Conservation (phyloP, 208 protist genomes). For the Leishmania tarentolae region DNA sequence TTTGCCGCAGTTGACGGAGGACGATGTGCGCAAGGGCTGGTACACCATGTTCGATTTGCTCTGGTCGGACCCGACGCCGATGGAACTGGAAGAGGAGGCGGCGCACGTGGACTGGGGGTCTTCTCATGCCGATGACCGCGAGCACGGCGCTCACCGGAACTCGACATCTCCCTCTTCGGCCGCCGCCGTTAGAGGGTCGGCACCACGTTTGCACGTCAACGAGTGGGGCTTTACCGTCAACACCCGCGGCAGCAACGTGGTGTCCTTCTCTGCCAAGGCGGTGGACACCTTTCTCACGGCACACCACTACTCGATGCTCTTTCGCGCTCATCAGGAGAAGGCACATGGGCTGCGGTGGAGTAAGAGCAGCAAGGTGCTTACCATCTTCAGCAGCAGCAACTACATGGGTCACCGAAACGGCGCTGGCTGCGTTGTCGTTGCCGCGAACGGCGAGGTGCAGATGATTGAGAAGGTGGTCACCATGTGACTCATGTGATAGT, state of each 20-base stretch:
- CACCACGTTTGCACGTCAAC: constrained; percentile 36
- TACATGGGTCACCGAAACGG: constrained; percentile 82
- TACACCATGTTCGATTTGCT: constrained; percentile 71
- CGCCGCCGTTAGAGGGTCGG: not conserved
- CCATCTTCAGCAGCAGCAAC: constrained; percentile 83
- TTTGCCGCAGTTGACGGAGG: constrained; percentile 26
- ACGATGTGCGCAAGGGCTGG: constrained; percentile 53
- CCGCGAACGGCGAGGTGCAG: constrained; percentile 60
- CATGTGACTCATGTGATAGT: constrained; percentile 6
- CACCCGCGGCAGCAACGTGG: constrained; percentile 58
- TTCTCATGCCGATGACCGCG: not conserved
- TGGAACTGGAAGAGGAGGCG: constrained; percentile 30
- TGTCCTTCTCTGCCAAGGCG: constrained; percentile 66
- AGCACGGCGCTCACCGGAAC: not conserved
- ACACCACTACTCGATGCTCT: constrained; percentile 71
- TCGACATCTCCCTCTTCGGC: not conserved
- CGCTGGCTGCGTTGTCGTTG: constrained; percentile 71
- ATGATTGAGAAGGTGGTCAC: constrained; percentile 70
- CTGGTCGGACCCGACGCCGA: constrained; percentile 78
- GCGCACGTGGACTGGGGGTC: not conserved
- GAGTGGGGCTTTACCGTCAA: constrained; percentile 75
- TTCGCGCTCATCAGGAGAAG: constrained; percentile 86
- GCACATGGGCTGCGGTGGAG: constrained; percentile 70
- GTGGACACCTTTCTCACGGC: constrained; percentile 71
- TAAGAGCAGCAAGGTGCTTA: constrained; percentile 78